Conservation (phyloP, 1,284 basidiomycete genomes). For the Prillingera fragicola region DNA sequence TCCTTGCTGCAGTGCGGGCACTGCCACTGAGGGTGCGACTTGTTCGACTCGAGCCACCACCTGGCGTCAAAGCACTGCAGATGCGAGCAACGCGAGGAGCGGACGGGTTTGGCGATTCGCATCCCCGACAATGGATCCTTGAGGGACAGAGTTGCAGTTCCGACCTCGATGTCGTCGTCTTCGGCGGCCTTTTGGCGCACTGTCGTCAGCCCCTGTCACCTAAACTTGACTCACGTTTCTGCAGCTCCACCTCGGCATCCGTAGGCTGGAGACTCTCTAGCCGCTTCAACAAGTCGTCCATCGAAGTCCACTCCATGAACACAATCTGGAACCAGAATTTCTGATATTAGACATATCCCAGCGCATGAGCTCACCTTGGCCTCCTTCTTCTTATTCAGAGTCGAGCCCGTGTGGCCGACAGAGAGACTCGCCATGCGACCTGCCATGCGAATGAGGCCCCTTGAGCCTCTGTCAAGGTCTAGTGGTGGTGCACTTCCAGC, state of each 20-base stretch:
- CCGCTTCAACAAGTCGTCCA: conserved; percentile 58
- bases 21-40: conserved; percentile 90
- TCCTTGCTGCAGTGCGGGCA: conserved; percentile 90
- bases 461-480: conserved; percentile 59
- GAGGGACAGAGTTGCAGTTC: conserved; percentile 77
- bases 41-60: conserved; percentile 92
- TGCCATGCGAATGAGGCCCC: conserved; percentile 51
- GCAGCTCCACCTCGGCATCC: conserved; percentile 21
- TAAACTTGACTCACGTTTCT: conserved; percentile 12
- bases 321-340: conserved; percentile 80
- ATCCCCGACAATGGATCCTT: conserved; percentile 91
- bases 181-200: conserved; percentile 59
- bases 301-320: conserved; percentile 67
- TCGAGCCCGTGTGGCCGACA: conserved; percentile 77
- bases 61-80: conserved; percentile 93
- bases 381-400: conserved; percentile 43
- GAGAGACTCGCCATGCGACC: conserved; percentile 63
- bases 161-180: conserved; percentile 84
- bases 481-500: conserved; percentile 92
- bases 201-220: conserved; percentile 37
- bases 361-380: conserved; percentile 31
- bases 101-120: conserved; percentile 77
- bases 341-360: conserved; percentile 46
- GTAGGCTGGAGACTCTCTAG: conserved; percentile 24
- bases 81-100: conserved; percentile 80